Conservation (phyloP, 2,329 filamentous ascomycete species). For the Elsinoe perseae region DNA sequence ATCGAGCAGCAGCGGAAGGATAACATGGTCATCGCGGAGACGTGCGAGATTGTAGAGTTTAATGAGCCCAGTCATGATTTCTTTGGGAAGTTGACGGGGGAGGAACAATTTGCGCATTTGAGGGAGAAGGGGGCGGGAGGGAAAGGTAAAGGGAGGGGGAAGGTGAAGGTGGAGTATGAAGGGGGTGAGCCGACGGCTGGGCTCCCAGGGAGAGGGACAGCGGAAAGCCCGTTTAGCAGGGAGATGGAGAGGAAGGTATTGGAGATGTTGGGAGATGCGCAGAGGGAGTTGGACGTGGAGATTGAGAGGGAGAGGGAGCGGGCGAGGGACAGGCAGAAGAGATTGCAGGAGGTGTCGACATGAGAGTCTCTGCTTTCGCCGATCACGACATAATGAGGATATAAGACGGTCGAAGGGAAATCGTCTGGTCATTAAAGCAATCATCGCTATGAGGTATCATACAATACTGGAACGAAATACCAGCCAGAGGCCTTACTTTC, state of each 20-base stretch:
- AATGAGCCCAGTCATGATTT: conserved; percentile 94
- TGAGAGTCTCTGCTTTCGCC: not conserved
- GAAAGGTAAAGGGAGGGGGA: conserved; percentile 44
- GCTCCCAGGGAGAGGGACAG: conserved; percentile 58
- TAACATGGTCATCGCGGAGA: conserved; percentile 65
- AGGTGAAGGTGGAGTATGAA: conserved; percentile 45
- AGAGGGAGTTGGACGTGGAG: conserved; percentile 19
- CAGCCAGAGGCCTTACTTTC: conserved; percentile 14
- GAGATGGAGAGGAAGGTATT: conserved; percentile 19
- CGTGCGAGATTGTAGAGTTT: conserved; percentile 91
- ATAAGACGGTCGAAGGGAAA: not conserved
- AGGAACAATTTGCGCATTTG: conserved; percentile 50
- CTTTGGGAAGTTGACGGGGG: conserved; percentile 75
- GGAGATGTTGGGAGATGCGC: conserved; percentile 19
- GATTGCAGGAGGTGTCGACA: conserved; percentile 15
- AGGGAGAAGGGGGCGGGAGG: conserved; percentile 51
- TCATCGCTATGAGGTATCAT: conserved; percentile 19
- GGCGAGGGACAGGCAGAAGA: conserved; percentile 18
- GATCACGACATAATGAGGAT: conserved; percentile 7
- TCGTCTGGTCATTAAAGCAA: not conserved
- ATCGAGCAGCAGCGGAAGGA: conserved; percentile 56
- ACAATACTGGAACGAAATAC: not conserved
- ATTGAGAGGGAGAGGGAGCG: conserved; percentile 18
- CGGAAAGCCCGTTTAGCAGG: conserved; percentile 43
- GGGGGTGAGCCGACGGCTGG: conserved; percentile 61